Conservation (phyloP, 225 moss, liverwort and hornwort genomes). For the Lunularia cruciata region DNA sequence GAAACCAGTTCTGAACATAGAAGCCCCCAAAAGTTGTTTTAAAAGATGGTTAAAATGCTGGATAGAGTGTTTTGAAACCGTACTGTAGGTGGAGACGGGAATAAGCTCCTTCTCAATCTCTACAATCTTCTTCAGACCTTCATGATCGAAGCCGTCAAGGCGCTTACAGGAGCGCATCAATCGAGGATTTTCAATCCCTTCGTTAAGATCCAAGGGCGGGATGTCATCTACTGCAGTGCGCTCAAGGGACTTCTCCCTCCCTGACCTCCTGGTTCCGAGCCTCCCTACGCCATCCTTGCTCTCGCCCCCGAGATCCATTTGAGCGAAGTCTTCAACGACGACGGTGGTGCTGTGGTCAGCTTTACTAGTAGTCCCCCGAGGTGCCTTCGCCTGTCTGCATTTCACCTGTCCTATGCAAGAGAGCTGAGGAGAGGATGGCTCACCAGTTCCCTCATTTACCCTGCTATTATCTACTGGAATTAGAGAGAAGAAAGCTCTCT, state of each 20-base stretch:
- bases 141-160: conserved; percentile 18
- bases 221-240: conserved; percentile 28
- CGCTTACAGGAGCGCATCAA: conserved; percentile 31
- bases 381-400: conserved; percentile 34
- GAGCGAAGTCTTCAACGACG: conserved; percentile 32
- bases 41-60: conserved; percentile 41
- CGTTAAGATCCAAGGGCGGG: conserved; percentile 40
- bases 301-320: conserved; percentile 41
- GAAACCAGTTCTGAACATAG: conserved; percentile 37
- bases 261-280: conserved; percentile 12
- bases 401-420: conserved; percentile 57
- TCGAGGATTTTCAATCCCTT: conserved; percentile 24
- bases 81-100: too few relatives aligned
- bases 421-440: conserved; percentile 49
- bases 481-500: conserved; percentile 42
- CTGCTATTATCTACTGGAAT: conserved; percentile 45
- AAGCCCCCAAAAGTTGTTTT: conserved; percentile 41
- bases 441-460: conserved; percentile 44
- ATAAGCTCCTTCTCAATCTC: conserved; percentile 22
- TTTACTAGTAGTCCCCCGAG: background rate
- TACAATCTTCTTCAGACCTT: conserved; percentile 8
- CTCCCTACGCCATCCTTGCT: background rate
- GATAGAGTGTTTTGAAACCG: conserved; percentile 33
- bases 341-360: background rate
- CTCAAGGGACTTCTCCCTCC: conserved; percentile 23